phyloP scores from a whole-genome alignment of 257 asterid species.

The Plantago elongata region DNA sequence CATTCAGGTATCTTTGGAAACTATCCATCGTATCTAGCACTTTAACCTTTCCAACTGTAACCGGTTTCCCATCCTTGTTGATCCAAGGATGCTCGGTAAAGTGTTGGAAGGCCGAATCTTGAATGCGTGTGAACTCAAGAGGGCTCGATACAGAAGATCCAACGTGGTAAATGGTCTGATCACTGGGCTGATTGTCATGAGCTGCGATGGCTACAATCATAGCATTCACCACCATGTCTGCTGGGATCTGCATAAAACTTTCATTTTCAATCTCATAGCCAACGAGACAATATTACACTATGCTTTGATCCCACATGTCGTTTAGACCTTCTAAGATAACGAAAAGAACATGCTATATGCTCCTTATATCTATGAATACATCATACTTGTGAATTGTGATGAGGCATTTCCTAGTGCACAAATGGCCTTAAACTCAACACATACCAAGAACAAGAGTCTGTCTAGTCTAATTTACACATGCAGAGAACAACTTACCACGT shows the following conservation, averaged over 20 bases:
- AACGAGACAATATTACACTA: too few relatives aligned
- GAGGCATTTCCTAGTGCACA: too few relatives aligned
- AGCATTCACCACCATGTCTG: conserved; percentile 25
- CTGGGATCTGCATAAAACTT: conserved; percentile 19
- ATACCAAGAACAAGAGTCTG: too few relatives aligned
- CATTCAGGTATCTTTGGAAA: conserved; percentile 48
- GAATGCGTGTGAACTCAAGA: not conserved
- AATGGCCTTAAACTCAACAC: too few relatives aligned
- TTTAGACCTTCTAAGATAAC: not conserved
- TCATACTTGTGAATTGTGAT: too few relatives aligned
- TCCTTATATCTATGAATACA: too few relatives aligned
- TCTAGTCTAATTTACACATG: not conserved
- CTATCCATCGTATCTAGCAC: conserved; percentile 53
- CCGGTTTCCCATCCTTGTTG: conserved; percentile 54
- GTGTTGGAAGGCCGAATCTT: conserved; percentile 15
- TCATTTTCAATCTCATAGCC: too few relatives aligned
- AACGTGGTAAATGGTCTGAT: conserved; percentile 21
- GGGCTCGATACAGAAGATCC: conserved; percentile 23
- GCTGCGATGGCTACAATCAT: conserved; percentile 25
- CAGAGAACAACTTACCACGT: conserved; percentile 41
- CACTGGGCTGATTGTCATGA: conserved; percentile 18
- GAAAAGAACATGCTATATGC: too few relatives aligned
- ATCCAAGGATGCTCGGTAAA: conserved; percentile 38
- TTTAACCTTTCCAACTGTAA: conserved; percentile 52
- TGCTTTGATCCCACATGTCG: too few relatives aligned